These are phyloP conservation scores for Aspergillus glaucus DNA, from an alignment of 2,329 filamentous ascomycete genomes.

Conservation along the genomic window DNA sequence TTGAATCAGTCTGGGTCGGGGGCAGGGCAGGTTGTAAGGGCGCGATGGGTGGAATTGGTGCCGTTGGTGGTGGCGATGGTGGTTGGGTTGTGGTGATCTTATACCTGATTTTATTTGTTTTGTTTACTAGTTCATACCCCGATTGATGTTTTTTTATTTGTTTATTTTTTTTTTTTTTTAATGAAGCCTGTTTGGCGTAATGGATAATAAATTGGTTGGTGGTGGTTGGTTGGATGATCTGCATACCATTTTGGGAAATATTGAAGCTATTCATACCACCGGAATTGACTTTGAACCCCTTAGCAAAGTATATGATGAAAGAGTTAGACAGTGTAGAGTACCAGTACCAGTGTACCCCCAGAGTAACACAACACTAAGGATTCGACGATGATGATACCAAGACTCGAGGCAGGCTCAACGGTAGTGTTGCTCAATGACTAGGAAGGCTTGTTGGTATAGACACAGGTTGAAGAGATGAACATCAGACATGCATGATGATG, in stretches of 20 bases:
- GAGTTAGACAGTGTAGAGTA: too few species aligned
- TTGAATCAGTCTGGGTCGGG: conserved; percentile 20
- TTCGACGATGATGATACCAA: too few species aligned
- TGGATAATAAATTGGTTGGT: not conserved
- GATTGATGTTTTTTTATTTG: too few species aligned
- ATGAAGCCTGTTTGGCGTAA: not conserved
- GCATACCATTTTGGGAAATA: not conserved
- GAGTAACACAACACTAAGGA: not conserved
- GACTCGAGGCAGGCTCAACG: too few species aligned
- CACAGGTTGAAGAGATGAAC: too few species aligned
- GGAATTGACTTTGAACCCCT: too few species aligned
- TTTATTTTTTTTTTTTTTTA: not conserved
- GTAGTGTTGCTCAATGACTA: too few species aligned
- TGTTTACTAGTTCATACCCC: not conserved
- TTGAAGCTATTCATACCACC: not conserved
- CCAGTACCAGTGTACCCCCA: not conserved
- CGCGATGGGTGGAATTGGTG: conserved; percentile 14
- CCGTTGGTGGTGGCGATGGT: conserved; percentile 19
- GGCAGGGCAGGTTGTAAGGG: conserved; percentile 9
- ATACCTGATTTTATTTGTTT: not conserved
- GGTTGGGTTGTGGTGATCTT: not conserved
- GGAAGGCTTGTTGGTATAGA: too few species aligned
- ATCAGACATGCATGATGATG: too few species aligned
- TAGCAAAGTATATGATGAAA: too few species aligned
- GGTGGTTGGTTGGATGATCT: not conserved